phyloP scores from a whole-genome alignment of 768 basidiomycete species.

The Paxillus involutus region DNA sequence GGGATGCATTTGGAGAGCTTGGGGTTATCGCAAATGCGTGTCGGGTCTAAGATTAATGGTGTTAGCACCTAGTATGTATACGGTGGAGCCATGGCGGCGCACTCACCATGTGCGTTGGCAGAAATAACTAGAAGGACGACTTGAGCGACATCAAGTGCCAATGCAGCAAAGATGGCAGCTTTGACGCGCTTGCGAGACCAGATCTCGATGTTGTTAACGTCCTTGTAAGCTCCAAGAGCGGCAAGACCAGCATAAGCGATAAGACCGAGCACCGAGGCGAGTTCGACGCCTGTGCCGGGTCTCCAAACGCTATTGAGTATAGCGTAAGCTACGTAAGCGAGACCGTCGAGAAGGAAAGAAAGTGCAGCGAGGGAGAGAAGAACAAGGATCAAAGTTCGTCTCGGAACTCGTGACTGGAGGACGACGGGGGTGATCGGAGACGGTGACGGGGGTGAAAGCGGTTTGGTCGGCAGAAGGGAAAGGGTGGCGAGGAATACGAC shows the following conservation, averaged over 20 bases:
- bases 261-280: constrained; percentile 68
- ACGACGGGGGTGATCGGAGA: constrained; percentile 79
- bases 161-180: constrained; percentile 48
- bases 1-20: constrained; percentile 30
- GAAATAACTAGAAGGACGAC: constrained; percentile 51
- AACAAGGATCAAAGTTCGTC: constrained; percentile 71
- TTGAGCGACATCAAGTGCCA: constrained; percentile 60
- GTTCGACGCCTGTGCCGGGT: constrained; percentile 58
- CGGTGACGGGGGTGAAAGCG: constrained; percentile 39
- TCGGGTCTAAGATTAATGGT: constrained; percentile 9
- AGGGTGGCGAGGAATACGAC: constrained; percentile 61
- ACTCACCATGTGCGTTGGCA: constrained; percentile 36
- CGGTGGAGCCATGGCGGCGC: constrained; percentile 11
- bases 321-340: constrained; percentile 64
- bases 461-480: constrained; percentile 55
- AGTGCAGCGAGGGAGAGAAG: constrained; percentile 69
- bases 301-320: constrained; percentile 70
- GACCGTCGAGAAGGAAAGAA: constrained; percentile 77
- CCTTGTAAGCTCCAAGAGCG: constrained; percentile 78
- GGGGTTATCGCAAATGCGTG: constrained; percentile 17
- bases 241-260: constrained; percentile 71
- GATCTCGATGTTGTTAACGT: constrained; percentile 64
- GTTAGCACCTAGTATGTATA: background rate
- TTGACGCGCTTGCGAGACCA: constrained; percentile 65
- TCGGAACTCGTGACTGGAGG: constrained; percentile 69